These are phyloP conservation scores for Fusarium avenaceum DNA, from an alignment of 2,329 filamentous ascomycete genomes.

Conservation along the genomic window DNA sequence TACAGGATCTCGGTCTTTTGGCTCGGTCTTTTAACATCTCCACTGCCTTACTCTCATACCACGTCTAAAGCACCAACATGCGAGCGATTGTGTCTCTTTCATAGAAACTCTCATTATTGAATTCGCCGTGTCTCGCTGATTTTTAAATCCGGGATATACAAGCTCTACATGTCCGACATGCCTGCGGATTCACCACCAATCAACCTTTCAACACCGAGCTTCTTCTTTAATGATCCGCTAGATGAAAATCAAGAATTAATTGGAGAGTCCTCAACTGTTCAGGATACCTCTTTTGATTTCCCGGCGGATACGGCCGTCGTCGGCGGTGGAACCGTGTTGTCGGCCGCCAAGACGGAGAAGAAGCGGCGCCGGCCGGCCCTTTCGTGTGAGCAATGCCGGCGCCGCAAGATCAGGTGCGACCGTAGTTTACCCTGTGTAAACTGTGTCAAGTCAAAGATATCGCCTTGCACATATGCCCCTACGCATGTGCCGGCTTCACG, in stretches of 20 bases:
- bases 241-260: conserved; percentile 20
- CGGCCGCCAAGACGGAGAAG: conserved; percentile 49
- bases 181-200: conserved; percentile 19
- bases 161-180: conserved; percentile 10
- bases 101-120: conserved; percentile 9
- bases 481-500: conserved; percentile 52
- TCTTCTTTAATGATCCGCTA: conserved; percentile 34
- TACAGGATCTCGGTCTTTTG: conserved; percentile 34
- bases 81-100: conserved; percentile 1
- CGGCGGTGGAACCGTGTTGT: conserved; percentile 18
- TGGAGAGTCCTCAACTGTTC: background rate
- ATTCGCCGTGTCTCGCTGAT: conserved; percentile 30
- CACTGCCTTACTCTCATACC: conserved; percentile 1
- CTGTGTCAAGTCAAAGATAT: conserved; percentile 68
- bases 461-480: conserved; percentile 66
- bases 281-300: conserved; percentile 13
- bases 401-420: conserved; percentile 73
- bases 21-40: conserved; percentile 34
- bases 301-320: background rate
- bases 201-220: conserved; percentile 29
- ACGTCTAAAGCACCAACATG: conserved; percentile 3
- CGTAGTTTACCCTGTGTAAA: conserved; percentile 70
- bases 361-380: conserved; percentile 58
- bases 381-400: conserved; percentile 70
- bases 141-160: conserved; percentile 1